Base-by-base conservation (phyloP, 2,329 filamentous ascomycete genomes). In the Pleurostoma richardsiae region DNA sequence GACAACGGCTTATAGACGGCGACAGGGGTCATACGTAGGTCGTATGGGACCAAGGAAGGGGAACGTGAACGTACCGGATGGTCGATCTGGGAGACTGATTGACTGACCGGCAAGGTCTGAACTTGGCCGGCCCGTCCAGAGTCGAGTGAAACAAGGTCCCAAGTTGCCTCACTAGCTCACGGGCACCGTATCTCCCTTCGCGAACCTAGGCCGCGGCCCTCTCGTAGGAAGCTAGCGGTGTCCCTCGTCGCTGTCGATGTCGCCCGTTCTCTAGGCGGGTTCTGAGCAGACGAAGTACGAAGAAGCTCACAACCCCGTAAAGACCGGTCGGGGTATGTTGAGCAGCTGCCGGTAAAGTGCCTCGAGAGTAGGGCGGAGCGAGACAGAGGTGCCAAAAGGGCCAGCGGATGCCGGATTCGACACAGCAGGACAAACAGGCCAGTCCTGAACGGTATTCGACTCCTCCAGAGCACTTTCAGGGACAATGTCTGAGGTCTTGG, bases 331-430 rank as follows among this genome's bases (percentile, higher is more conserved):
- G 19, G 19, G 19, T 19, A 19, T 19, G 19, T 19, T 19, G 40
- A 7, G 10, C 26, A 41, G 26, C 40, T 41, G 19, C 40, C 19
- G 29, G 42, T 33, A 67, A 62, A 66, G 54, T 59, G 58, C 54
- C 54, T 53, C 49, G 42, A 56, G 55, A 61, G 56, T 60, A 19
- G 59, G 50, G 52, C 63, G 60, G 64, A 57, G 46, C 49, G 51
- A 57, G 49, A 39, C 50, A 44, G 61, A 59, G 54, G 59, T 53
- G 62, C 61, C 61, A 60, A 67, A 62, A 60, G 67, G 65, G 58
- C 64, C 57, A 67, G 67, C 61, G 65, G 67, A 71, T 64, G 54
- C 53, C 62, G 57, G 56, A 61, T 62, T 59, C 56, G 61, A 64
- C 53, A 8, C 61, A 64, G 59, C 52, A 50, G 52, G 50, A 43